These are phyloP conservation scores for Yamadazyma dushanensis DNA, from an alignment of 1,139 yeast species.

Conservation along the genomic window DNA sequence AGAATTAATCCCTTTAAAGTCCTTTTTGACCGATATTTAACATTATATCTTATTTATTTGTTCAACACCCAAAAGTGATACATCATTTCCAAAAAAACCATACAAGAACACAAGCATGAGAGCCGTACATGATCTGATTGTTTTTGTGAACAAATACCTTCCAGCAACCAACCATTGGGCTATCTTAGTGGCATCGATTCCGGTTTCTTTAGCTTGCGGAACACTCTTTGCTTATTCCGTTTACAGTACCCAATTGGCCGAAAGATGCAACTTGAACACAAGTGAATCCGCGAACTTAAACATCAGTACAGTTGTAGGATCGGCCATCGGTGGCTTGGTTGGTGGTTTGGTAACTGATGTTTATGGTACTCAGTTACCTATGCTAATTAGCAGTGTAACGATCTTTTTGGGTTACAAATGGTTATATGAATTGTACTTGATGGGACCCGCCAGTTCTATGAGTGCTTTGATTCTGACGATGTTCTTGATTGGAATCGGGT, in stretches of 20 bases:
- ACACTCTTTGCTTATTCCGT: constrained; percentile 36
- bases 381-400: constrained; percentile 25
- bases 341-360: constrained; percentile 34
- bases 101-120: constrained; percentile 11
- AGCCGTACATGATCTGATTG: constrained; percentile 12
- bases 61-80: too few relatives aligned
- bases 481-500: constrained; percentile 34
- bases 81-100: too few relatives aligned
- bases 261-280: constrained; percentile 28
- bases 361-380: constrained; percentile 37
- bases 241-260: constrained; percentile 34
- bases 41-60: too few relatives aligned
- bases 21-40: too few relatives aligned
- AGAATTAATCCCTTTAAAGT: too few relatives aligned
- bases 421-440: constrained; percentile 23
- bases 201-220: constrained; percentile 35
- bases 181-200: constrained; percentile 25
- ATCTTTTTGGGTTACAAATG: constrained; percentile 29
- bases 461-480: constrained; percentile 25
- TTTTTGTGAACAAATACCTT: constrained; percentile 21
- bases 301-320: constrained; percentile 32
- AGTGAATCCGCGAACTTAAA: constrained; percentile 31
- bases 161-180: constrained; percentile 32
- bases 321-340: constrained; percentile 32
- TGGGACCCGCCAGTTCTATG: constrained; percentile 19